Conservation (phyloP, 805 yeast genomes). For the Candida loeiensis region DNA sequence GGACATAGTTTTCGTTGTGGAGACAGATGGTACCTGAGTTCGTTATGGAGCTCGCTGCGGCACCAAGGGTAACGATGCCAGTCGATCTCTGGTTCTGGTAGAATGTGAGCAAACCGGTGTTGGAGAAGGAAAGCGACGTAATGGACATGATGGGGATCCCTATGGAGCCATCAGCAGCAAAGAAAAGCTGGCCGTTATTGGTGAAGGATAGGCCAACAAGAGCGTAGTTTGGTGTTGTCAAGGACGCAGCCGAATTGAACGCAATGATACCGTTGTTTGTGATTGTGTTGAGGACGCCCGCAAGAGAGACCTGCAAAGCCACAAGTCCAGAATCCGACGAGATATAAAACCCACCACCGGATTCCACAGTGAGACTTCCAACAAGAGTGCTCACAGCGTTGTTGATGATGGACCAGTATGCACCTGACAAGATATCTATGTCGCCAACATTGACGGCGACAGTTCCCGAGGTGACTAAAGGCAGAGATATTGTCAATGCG, state of each 20-base stretch:
- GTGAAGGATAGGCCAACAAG: slow-evolving; percentile 10
- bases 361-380: slow-evolving; percentile 14
- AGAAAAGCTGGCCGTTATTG: slow-evolving; percentile 12
- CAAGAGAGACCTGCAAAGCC: slow-evolving; percentile 11
- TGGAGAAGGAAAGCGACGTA: slow-evolving; percentile 11
- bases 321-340: slow-evolving; percentile 9
- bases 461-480: slow-evolving; percentile 18
- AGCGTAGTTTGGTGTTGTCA: slow-evolving; percentile 10
- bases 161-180: slow-evolving; percentile 12
- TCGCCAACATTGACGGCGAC: slow-evolving; percentile 18
- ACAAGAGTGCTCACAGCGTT: slow-evolving; percentile 13
- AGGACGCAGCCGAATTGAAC: slow-evolving; percentile 14
- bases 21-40: slow-evolving; percentile 23
- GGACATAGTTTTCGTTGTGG: slow-evolving; percentile 19
- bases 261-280: slow-evolving; percentile 18
- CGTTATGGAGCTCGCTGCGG: slow-evolving; percentile 10
- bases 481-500: slow-evolving; percentile 8
- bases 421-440: slow-evolving; percentile 16
- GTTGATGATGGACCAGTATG: slow-evolving; percentile 17
- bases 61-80: slow-evolving; percentile 18
- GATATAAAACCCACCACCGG: slow-evolving; percentile 16
- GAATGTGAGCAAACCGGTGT: slow-evolving; percentile 22
- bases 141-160: slow-evolving; percentile 13
- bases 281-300: slow-evolving; percentile 14
- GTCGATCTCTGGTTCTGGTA: slow-evolving; percentile 19